phyloP scores from a whole-genome alignment of 768 basidiomycete genomes.

The Phlegmacium glaucopus region DNA sequence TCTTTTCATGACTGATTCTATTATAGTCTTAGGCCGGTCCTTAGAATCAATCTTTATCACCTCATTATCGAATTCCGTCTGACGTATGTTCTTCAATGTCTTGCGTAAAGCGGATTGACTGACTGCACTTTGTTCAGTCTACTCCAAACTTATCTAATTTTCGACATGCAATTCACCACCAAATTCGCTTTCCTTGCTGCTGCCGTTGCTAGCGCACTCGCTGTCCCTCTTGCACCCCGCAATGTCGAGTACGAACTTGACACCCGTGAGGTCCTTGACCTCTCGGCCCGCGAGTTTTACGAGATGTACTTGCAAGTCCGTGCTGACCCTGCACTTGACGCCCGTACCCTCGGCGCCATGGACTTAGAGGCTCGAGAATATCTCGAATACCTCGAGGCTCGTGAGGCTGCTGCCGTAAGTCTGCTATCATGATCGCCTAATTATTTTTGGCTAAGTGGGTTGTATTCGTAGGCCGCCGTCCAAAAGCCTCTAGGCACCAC shows the following conservation, averaged over 20 bases:
- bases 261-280: conserved; percentile 9
- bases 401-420: background rate
- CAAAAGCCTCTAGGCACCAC: conserved; percentile 6
- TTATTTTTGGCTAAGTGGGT: too few relatives aligned
- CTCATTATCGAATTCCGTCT: conserved; percentile 10
- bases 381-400: conserved; percentile 9
- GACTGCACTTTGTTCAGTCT: conserved; percentile 4
- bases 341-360: conserved; percentile 7
- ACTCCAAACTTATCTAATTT: conserved; percentile 8
- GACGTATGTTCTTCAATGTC: background rate
- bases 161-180: conserved; percentile 21
- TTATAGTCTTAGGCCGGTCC: conserved; percentile 23
- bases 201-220: conserved; percentile 15
- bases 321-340: background rate
- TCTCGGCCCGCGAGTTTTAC: background rate
- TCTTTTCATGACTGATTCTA: too few relatives aligned
- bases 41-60: conserved; percentile 16
- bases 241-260: conserved; percentile 12
- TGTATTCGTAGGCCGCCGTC: conserved; percentile 1
- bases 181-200: conserved; percentile 19
- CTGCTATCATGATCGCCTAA: background rate
- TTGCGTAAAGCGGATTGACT: background rate
- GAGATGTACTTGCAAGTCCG: background rate
- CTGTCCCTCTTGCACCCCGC: conserved; percentile 13
- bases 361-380: conserved; percentile 15